Evolutionary conservation across 2,329 filamentous ascomycete genomes (phyloP).

Genomic region (Colletotrichum coccodes): DNA sequence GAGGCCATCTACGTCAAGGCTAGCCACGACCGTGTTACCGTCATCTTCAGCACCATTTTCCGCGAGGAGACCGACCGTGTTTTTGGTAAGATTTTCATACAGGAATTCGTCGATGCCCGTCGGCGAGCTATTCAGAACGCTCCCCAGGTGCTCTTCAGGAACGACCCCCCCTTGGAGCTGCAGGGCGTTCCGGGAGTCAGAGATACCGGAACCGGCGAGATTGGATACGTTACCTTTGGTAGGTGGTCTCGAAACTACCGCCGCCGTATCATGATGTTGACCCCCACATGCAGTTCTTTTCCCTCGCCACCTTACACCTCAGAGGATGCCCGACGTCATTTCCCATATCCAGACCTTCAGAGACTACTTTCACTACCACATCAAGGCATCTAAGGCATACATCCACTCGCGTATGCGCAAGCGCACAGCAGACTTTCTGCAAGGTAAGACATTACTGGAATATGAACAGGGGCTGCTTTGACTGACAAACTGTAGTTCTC

Average conservation of each 20-base stretch:
- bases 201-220: conserved; percentile 80
- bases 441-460: conserved; percentile 71
- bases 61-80: conserved; percentile 97
- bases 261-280: conserved; percentile 26
- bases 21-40: conserved; percentile 95
- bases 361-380: conserved; percentile 99
- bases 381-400: conserved; percentile 99
- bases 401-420: conserved; percentile 99
- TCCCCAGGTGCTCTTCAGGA: conserved; percentile 95
- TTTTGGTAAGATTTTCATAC: conserved; percentile 97
- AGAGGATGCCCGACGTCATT: conserved; percentile 93
- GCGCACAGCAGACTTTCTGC: conserved; percentile 96
- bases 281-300: conserved; percentile 77
- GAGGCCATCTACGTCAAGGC: conserved; percentile 99
- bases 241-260: conserved; percentile 41
- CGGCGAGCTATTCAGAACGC: conserved; percentile 97
- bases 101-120: conserved; percentile 97
- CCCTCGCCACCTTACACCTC: conserved; percentile 89
- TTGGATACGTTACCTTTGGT: conserved; percentile 99
- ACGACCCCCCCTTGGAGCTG: conserved; percentile 92
- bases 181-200: conserved; percentile 87
- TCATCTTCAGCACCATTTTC: conserved; percentile 99
- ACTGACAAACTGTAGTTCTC: conserved; percentile 70
- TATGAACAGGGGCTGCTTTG: neutral
- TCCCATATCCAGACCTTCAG: conserved; percentile 99